Conservation (phyloP, 176 grass and related monocot genomes). For the Oryza longistaminata region DNA sequence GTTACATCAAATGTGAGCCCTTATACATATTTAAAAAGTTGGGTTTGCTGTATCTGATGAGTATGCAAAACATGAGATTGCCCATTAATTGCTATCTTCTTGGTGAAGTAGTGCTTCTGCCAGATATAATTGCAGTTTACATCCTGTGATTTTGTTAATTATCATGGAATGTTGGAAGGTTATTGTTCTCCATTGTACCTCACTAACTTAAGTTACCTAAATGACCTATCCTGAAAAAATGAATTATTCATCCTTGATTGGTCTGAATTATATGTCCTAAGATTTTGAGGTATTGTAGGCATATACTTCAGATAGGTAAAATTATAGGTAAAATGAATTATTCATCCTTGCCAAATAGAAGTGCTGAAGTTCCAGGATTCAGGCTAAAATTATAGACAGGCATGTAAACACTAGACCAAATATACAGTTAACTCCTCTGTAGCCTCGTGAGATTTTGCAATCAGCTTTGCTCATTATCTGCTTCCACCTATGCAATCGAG, state of each 20-base stretch:
- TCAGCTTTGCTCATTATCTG: not conserved
- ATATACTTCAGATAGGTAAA: not conserved
- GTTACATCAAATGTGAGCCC: not conserved
- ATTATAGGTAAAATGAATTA: too few relatives aligned
- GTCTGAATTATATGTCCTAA: not conserved
- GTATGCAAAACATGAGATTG: not conserved
- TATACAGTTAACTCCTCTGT: not conserved
- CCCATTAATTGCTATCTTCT: not conserved
- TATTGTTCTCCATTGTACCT: constrained; percentile 13
- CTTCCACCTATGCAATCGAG: not conserved
- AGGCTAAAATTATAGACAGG: not conserved
- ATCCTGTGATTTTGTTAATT: not conserved
- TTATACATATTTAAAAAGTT: not conserved
- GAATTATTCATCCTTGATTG: not conserved
- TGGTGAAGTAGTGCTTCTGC: not conserved
- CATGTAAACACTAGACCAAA: not conserved
- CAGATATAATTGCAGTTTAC: not conserved
- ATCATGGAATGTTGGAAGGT: not conserved
- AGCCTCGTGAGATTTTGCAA: not conserved
- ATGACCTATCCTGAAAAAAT: not conserved
- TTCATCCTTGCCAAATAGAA: not conserved
- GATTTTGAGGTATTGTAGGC: not conserved
- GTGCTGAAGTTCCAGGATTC: not conserved
- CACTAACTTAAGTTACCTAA: not conserved
- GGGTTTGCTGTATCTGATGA: not conserved